Conservation (phyloP, 2,329 filamentous ascomycete genomes). For the Gaeumannomyces tritici region DNA sequence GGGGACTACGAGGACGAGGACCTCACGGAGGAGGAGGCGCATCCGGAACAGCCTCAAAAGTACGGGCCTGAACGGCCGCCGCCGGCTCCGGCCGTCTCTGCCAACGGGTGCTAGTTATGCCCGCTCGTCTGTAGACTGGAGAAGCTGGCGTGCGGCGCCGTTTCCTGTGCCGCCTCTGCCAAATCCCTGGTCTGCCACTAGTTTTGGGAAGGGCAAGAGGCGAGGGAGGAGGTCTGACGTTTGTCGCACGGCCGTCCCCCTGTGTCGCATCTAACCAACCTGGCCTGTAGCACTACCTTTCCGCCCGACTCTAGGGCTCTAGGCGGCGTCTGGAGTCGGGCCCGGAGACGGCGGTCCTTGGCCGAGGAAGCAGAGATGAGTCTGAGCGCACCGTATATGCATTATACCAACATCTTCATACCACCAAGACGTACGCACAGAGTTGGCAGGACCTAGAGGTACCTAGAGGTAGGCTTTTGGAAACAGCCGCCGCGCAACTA, state of each 20-base stretch:
- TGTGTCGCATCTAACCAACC: neutral
- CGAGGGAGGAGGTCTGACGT: neutral
- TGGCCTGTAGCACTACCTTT: neutral
- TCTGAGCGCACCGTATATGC: neutral
- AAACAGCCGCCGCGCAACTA: neutral
- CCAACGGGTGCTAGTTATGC: constrained; percentile 9
- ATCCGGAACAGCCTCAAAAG: constrained; percentile 25
- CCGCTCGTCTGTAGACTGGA: constrained; percentile 1
- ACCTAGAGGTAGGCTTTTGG: too few species aligned
- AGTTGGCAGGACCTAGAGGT: too few species aligned
- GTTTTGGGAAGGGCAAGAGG: neutral
- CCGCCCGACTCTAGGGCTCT: neutral
- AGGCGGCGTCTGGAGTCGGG: neutral
- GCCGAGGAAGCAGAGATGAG: neutral
- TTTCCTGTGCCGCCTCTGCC: neutral
- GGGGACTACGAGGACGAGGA: constrained; percentile 15
- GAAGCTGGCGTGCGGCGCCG: neutral
- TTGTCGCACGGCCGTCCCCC: neutral
- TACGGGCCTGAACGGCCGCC: constrained; percentile 41
- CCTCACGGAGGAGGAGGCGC: constrained; percentile 19
- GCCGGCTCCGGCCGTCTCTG: constrained; percentile 12
- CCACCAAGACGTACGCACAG: too few species aligned
- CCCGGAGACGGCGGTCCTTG: too few species aligned
- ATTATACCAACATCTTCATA: neutral
- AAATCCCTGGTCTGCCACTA: neutral